Conservation (phyloP, 345 rosid genomes). For the Ceriops decandra region DNA sequence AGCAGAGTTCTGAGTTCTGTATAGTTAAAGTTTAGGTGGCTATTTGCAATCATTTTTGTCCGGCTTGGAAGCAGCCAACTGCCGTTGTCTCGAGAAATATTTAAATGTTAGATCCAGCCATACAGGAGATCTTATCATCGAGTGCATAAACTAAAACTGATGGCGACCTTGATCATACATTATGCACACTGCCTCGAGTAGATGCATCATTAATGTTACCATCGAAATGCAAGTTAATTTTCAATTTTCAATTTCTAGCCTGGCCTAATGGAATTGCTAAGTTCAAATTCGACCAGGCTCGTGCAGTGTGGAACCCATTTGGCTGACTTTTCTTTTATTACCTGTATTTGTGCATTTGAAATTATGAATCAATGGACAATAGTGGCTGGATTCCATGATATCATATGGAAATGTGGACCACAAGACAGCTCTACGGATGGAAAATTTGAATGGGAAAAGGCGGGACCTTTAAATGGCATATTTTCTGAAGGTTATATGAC, state of each 20-base stretch:
- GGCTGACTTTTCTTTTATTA: not conserved
- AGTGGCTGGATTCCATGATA: not conserved
- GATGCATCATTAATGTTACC: too few relatives aligned
- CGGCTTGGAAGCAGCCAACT: constrained; percentile 30
- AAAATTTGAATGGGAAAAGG: not conserved
- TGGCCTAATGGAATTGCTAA: not conserved
- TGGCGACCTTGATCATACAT: too few relatives aligned
- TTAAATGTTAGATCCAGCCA: not conserved
- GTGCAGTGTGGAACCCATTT: not conserved
- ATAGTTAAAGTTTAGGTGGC: constrained; percentile 40
- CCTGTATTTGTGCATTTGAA: not conserved
- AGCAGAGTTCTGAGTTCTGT: constrained; percentile 29
- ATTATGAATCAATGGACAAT: not conserved
- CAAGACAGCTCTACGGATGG: not conserved
- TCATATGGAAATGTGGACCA: not conserved
- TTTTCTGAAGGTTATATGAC: too few relatives aligned
- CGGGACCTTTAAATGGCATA: not conserved
- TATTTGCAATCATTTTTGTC: constrained; percentile 32
- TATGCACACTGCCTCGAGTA: too few relatives aligned
- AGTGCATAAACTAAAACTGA: not conserved
- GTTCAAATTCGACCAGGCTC: constrained; percentile 1
- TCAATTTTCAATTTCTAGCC: too few relatives aligned
- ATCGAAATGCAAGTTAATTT: too few relatives aligned
- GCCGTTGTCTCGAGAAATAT: constrained; percentile 16
- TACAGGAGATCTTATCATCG: too few relatives aligned